These are phyloP conservation scores for Gyromitra esculenta DNA, from an alignment of 2,329 filamentous ascomycete genomes.

Conservation along the genomic window DNA sequence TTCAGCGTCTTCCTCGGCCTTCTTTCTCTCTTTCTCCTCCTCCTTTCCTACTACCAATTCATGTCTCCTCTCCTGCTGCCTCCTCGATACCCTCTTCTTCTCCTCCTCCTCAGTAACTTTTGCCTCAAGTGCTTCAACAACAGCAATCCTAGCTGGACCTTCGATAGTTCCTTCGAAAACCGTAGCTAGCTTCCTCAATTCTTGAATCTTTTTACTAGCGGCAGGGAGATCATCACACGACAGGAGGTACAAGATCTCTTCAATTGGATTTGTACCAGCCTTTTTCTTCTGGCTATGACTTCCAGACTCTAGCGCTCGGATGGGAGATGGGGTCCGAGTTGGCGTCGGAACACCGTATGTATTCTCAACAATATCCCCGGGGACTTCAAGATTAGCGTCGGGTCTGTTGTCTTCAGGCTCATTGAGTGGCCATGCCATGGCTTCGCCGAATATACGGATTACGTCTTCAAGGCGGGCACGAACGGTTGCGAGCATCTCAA, in stretches of 20 bases:
- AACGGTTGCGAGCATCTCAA: constrained; percentile 84
- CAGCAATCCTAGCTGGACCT: constrained; percentile 82
- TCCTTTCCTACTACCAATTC: constrained; percentile 64
- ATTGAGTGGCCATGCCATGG: constrained; percentile 82
- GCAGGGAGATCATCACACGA: constrained; percentile 73
- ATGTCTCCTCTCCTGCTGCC: constrained; percentile 66
- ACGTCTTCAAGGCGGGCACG: constrained; percentile 86
- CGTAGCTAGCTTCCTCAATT: constrained; percentile 76
- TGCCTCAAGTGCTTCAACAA: constrained; percentile 82
- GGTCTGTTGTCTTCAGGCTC: constrained; percentile 45
- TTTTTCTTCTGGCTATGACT: constrained; percentile 43
- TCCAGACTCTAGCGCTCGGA: constrained; percentile 52
- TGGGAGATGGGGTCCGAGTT: constrained; percentile 51
- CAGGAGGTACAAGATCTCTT: constrained; percentile 57
- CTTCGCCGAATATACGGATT: constrained; percentile 89
- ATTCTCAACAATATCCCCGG: constrained; percentile 40
- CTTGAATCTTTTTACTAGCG: constrained; percentile 77
- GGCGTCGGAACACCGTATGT: constrained; percentile 50
- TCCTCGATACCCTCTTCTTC: constrained; percentile 59
- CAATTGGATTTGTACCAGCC: constrained; percentile 52
- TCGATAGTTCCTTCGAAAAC: constrained; percentile 97
- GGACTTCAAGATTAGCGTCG: constrained; percentile 34
- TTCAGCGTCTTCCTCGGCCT: constrained; percentile 60
- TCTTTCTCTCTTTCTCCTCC: constrained; percentile 60
- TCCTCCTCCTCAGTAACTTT: constrained; percentile 75